Evolutionary conservation across 2,329 filamentous ascomycete genomes (phyloP), one percentile per base, ranked within the genome.

Genomic region (Ophiostoma triangulosporum): DNA sequence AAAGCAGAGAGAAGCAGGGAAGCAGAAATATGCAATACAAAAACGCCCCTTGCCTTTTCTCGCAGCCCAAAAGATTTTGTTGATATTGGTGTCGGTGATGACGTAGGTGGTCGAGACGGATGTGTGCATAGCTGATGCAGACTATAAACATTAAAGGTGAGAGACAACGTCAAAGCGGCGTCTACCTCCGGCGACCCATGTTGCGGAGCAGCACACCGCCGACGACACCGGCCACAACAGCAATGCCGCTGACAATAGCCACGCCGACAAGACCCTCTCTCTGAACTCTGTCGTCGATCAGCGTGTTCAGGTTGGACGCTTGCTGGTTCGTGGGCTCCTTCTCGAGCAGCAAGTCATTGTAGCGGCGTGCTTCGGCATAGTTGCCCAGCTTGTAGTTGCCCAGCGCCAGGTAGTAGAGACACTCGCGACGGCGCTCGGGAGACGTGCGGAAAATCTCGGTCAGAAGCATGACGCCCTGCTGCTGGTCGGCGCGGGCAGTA

Each of bases 341-440:
- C 58, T 96, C 88, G 52, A 97, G 71, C 57, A 98, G 74, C 50
- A 91, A 76, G 64, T 97, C 91, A 68, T 98, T 98, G 72, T 97
- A 97, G 65, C 88, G 79, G 64, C 91, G 78, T 56, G 91, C 91
- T 66, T 98, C 93, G 57, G 84, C 89, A 69, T 96, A 98, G 76
- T 96, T 97, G 57, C 90, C 91, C 48, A 98, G 81, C 74, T 97
- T 97, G 79, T 91, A 97, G 75, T 97, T 95, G 58, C 93, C 93
- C 31, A 98, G 80, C 26, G 88, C 93, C 52, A 98, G 83, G 71
- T 98, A 98, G 75, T 96, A 98, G 57, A 98, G 86, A 66, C 93
- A 98, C 77, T 98, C 93, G 64, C 93, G 84, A 65, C 93, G 84
- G 62, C 93, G 87, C 69, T 97, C 93, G 60, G 88, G 89, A 33